These are phyloP conservation scores for Colletotrichum sp. DNA, from an alignment of 2,329 filamentous ascomycete species.

Conservation along the genomic window DNA sequence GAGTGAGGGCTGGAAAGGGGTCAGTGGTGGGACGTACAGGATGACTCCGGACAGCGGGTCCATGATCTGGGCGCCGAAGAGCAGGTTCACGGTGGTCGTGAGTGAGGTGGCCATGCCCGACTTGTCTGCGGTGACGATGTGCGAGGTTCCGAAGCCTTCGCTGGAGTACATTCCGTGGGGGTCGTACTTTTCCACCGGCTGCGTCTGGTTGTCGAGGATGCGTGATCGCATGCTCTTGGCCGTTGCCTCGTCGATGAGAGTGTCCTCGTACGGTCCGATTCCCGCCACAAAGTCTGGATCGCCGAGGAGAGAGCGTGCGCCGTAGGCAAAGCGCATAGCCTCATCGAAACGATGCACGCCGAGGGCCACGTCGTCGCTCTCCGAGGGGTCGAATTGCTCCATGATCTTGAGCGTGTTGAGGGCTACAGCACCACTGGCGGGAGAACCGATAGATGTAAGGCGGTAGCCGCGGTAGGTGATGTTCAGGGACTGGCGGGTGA, in stretches of 20 bases:
- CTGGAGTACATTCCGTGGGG: conserved; percentile 69
- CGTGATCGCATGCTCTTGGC: conserved; percentile 64
- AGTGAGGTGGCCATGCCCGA: conserved; percentile 79
- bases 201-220: conserved; percentile 76
- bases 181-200: conserved; percentile 77
- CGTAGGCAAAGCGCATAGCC: conserved; percentile 89
- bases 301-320: conserved; percentile 76
- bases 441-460: conserved; percentile 73
- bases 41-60: conserved; percentile 85
- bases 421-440: conserved; percentile 78
- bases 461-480: conserved; percentile 74
- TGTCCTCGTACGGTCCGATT: conserved; percentile 66
- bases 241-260: conserved; percentile 68
- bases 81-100: conserved; percentile 86
- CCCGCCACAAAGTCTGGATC: conserved; percentile 78
- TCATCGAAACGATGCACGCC: conserved; percentile 86
- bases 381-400: conserved; percentile 72
- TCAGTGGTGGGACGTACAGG: conserved; percentile 54
- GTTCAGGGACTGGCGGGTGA: conserved; percentile 66
- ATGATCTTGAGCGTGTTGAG: conserved; percentile 82
- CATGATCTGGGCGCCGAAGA: conserved; percentile 82
- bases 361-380: conserved; percentile 61
- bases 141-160: conserved; percentile 76
- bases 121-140: conserved; percentile 74
- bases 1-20: neutral